These are phyloP conservation scores for Eutrema japonicum DNA, from an alignment of 345 rosid species.

Conservation along the genomic window DNA sequence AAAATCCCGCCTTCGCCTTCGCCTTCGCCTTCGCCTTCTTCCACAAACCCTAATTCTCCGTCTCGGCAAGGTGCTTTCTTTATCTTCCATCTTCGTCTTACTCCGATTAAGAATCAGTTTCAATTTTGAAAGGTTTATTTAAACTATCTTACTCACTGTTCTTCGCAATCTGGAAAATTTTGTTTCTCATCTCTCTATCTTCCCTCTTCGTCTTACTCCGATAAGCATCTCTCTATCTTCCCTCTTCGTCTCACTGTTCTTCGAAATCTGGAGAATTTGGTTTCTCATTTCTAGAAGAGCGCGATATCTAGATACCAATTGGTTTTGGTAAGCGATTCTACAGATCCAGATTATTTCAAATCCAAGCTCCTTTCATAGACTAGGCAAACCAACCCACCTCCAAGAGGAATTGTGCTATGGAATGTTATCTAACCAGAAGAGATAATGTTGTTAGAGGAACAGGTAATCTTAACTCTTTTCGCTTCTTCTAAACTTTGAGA, in stretches of 20 bases:
- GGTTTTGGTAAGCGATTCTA: slow-evolving; percentile 5
- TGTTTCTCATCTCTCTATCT: no score
- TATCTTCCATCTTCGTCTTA: slow-evolving; percentile 1
- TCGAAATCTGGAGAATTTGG: neutral
- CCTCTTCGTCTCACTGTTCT: neutral
- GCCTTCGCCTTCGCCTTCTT: slow-evolving; percentile 27
- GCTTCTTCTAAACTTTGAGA: neutral
- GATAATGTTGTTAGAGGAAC: slow-evolving; percentile 27
- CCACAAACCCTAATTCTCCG: slow-evolving; percentile 35
- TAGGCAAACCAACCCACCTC: neutral
- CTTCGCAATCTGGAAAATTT: neutral
- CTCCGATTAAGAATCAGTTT: neutral
- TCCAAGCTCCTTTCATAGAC: slow-evolving; percentile 10
- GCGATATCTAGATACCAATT: slow-evolving; percentile 1
- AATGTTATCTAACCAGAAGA: slow-evolving; percentile 23
- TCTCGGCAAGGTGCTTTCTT: slow-evolving; percentile 16
- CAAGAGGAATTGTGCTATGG: slow-evolving; percentile 13
- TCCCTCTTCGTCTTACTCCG: no score
- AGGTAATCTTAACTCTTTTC: slow-evolving; percentile 18
- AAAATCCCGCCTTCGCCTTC: slow-evolving; percentile 43
- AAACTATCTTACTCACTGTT: neutral
- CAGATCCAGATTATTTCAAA: slow-evolving; percentile 24
- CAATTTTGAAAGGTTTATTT: slow-evolving; percentile 3
- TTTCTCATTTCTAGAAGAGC: neutral
- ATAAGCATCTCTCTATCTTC: no score